Evolutionary conservation across 2,329 filamentous ascomycete species (phyloP), one percentile per base, ranked within the genome.

Genomic region (Trichoderma atrobrunneum): DNA sequence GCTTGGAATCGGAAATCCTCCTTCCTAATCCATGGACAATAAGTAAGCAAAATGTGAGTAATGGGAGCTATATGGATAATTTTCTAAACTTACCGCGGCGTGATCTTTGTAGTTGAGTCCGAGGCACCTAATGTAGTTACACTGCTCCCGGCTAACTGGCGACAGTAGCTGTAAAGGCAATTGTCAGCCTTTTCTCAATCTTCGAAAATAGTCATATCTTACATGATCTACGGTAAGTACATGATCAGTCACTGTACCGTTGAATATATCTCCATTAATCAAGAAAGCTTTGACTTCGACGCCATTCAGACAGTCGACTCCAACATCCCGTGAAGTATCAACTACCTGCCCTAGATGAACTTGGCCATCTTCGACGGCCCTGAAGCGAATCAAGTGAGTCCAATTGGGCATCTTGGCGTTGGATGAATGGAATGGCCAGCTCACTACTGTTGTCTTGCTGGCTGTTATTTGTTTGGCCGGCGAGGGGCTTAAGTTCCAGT

Each of bases 31-130:
- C 7, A 28, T 8, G 14, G 24, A 4, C 51, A 56, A 3, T 28
- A 56, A 1, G 12, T 56, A 18, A 24, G n/a, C 26, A 56, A 6
- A 56, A 26, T 26, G 51, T 5, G 51, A 56, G 21, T 14, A 56
- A 7, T 56, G 12, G 51, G 5, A 14, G 24, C 3, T 28, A 16
- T 28, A 1, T 16, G 8, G 8, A 56, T 18, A 10, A 1, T 56
- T 1, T 56, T 28, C 24, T 28, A 1, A 0, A 12, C 51, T 21
- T 67, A 61, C 24, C 7, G 2, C 14, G 7, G 72, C 73, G 65
- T 77, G 76, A 7, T 69, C 73, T 43, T 73, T 72, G 60, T 76
- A 77, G 70, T 77, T 77, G 21, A 77, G 72, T 1, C 76, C 76
- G 30, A 77, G 70, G 61, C 76, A 76, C n/a, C 60, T 30, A 28